Percentiles rank a stretch among this genome's conserved stretches.
phyloP scores from a whole-genome alignment of 2,329 filamentous ascomycete genomes.

The Fusarium goolgardi region DNA sequence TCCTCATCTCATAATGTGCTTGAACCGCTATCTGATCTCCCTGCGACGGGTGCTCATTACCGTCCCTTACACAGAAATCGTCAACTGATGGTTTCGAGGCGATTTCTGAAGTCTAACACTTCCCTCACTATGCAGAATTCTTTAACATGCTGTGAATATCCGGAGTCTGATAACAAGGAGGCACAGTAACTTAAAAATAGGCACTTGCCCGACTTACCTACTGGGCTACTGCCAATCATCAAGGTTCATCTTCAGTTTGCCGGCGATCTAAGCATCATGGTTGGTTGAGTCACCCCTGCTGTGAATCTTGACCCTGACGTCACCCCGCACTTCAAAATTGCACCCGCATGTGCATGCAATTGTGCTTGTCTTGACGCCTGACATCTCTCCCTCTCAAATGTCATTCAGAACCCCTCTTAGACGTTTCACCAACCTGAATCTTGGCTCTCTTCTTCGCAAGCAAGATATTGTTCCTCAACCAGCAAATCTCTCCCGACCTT shows the following conservation, averaged over 20 bases:
- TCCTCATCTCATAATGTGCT: not conserved
- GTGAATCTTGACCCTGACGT: conserved; percentile 45
- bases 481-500: conserved; percentile 6
- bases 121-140: no score
- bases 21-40: not conserved
- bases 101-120: no score
- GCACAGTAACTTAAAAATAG: not conserved
- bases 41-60: not conserved
- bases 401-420: conserved; percentile 23
- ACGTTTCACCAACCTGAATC: conserved; percentile 14
- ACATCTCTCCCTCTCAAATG: conserved; percentile 36
- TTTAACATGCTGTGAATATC: no score
- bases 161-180: no score
- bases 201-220: no score
- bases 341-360: conserved; percentile 24
- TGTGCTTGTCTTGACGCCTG: conserved; percentile 25
- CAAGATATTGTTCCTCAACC: not conserved
- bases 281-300: conserved; percentile 14
- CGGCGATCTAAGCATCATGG: not conserved
- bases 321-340: conserved; percentile 46
- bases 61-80: not conserved
- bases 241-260: not conserved
- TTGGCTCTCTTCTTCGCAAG: conserved; percentile 5
- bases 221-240: not conserved
- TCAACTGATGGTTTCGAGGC: no score